Percentiles rank a stretch among this genome's conserved stretches.
Evolutionary conservation across 1,139 yeast species (phyloP).

Genomic region (Suhomyces chickasaworum): DNA sequence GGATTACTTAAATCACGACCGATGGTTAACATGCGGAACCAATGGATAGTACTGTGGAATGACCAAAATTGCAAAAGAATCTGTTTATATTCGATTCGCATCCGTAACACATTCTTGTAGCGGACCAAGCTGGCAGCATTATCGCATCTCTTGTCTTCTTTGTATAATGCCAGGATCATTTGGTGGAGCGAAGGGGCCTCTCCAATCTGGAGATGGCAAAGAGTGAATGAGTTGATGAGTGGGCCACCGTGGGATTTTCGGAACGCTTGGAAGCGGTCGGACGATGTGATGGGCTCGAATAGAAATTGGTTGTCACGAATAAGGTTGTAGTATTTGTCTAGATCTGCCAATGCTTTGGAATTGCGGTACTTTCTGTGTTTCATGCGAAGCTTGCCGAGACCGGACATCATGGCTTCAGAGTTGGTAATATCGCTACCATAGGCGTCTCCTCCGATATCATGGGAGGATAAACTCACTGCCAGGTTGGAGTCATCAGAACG

Average conservation of each 20-base stretch:
- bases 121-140: constrained; percentile 30
- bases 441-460: constrained; percentile 26
- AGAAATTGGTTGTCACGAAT: constrained; percentile 36
- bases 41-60: constrained; percentile 41
- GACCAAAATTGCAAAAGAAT: constrained; percentile 47
- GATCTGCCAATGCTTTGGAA: constrained; percentile 17
- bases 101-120: constrained; percentile 40
- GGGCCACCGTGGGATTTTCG: constrained; percentile 26
- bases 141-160: constrained; percentile 25
- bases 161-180: constrained; percentile 30
- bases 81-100: constrained; percentile 46
- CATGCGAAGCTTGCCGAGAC: constrained; percentile 22
- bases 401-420: constrained; percentile 17
- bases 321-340: constrained; percentile 23
- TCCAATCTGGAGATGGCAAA: constrained; percentile 37
- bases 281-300: constrained; percentile 38
- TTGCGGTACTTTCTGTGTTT: constrained; percentile 20
- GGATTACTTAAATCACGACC: constrained; percentile 43
- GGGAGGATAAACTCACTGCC: neutral
- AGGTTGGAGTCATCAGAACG: constrained; percentile 5
- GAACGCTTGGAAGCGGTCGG: constrained; percentile 20
- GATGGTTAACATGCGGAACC: constrained; percentile 39
- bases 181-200: constrained; percentile 41
- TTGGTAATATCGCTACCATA: constrained; percentile 22
- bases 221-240: constrained; percentile 32